Base-by-base conservation (phyloP, 192 early-diverging fungal species). In the Linnemannia exigua region DNA sequence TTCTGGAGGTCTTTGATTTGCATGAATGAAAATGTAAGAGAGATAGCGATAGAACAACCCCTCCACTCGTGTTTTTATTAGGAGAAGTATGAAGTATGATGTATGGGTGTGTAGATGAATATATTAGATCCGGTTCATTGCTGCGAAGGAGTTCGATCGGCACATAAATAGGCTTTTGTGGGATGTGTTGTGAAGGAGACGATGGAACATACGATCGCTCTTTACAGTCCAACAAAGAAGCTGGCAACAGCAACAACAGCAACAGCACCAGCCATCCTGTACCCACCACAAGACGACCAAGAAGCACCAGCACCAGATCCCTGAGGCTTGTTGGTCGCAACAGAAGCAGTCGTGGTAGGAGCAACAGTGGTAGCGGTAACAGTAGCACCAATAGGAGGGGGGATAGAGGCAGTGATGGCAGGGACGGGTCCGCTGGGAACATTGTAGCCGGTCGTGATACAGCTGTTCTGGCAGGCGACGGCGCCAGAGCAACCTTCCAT, bases 361-460 rank as follows among this genome's bases (percentile, higher is more conserved):
- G 54, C 22, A 46, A 63, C 11, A 6, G 25, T 47, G 16, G 33
- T 14, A 35, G 58, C 2, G 5, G 81, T 73, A 35, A 37, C 67
- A 44, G 76, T 33, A 11, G 58, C 67, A 22, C 31, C 38, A 12
- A 70, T 4, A 46, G 77, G 70, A 9, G 66, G 17, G 38, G 77
- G 54, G 33, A 67, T 67, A 0, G 58, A 19, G 35, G 37, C 54
- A 25, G 75, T 54, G n/a, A 54, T 37, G 0, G 37, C 7, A 2
- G 81, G 69, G 6, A 75, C 28, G n/a, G 72, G 35, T 14, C 63
- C 46, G 17, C 33, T 16, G 20, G 77, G 52, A 4, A 84, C 47
- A 35, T 75, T 75, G 67, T 84, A 84, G 37, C 35, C 44, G 31
- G 20, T 67, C 6, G 36, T n/a, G 35, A 84, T 38, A 36, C 82